Percentiles rank a stretch among this genome's conserved stretches.
These are phyloP conservation scores for Penicillium herquei DNA, from an alignment of 495 filamentous ascomycete species.

Conservation along the genomic window DNA sequence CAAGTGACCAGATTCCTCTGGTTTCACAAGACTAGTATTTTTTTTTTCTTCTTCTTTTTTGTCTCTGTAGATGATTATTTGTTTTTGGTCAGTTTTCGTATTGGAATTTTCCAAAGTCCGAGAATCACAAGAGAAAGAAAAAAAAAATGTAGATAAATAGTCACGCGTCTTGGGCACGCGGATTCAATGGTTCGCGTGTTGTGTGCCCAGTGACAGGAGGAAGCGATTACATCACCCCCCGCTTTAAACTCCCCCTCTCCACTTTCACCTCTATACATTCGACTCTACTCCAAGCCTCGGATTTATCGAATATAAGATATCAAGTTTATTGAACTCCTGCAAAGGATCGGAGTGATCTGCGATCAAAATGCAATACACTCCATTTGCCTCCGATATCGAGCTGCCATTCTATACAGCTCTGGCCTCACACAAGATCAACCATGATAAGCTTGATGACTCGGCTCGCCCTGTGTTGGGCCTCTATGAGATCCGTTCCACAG, in stretches of 20 bases:
- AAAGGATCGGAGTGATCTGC: neutral
- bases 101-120: neutral
- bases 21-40: neutral
- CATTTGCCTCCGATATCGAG: slow-evolving; percentile 92
- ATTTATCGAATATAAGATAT: no score
- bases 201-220: no score
- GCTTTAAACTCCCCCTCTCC: neutral
- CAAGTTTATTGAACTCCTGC: no score
- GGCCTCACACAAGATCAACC: slow-evolving; percentile 86
- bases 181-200: slow-evolving; percentile 1
- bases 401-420: slow-evolving; percentile 90
- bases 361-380: slow-evolving; percentile 60
- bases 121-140: neutral
- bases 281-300: neutral
- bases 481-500: slow-evolving; percentile 75
- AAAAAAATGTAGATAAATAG: slow-evolving; percentile 2
- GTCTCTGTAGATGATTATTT: neutral
- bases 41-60: neutral
- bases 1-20: neutral
- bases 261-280: slow-evolving; percentile 1
- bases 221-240: slow-evolving; percentile 14
- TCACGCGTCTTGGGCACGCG: slow-evolving; percentile 11
- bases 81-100: neutral
- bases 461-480: slow-evolving; percentile 82
- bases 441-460: slow-evolving; percentile 94